Evolutionary conservation across 2,329 filamentous ascomycete species (phyloP), one percentile per base, ranked within the genome.

Genomic region (Cytospora piceicola): DNA sequence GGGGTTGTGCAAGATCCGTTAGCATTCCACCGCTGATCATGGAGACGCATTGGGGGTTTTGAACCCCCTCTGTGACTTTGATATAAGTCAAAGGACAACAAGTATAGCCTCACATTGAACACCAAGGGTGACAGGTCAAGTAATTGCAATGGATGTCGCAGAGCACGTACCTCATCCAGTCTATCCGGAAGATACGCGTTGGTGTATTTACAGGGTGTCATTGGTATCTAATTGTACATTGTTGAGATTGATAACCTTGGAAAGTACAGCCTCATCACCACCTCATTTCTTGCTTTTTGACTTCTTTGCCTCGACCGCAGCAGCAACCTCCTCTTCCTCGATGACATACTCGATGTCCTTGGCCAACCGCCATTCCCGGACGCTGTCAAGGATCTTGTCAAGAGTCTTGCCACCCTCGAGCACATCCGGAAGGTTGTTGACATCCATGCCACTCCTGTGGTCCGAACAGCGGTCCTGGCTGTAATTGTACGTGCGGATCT

Each of bases 401-500:
- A 97, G 80, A 14, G 83, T 86, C 65, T 91, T 83, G 1, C 85
- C 88, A 15, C 94, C 94, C 57, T 84, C 85, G 62, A 97, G 82
- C n/a, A 97, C 90, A 72, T 90, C 86, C 59, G 92, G 88, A 68
- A 97, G 79, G 74, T 94, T 92, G 74, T 94, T 88, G 17, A 93
- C 84, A 64, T 94, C 94, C 49, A 91, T 76, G 0, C 91, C 92
- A 72, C 90, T 92, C 51, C 94, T 84, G 77, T 97, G 94, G 73
- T 97, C 94, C 1, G 94, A 96, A 70, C 95, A 94, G 53, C 94
- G 83, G 77, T 93, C 84, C 74, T 88, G 85, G 69, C 80, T 81
- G 77, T 86, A 88, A 76, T 97, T 97, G 77, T 97, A 97, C 0
- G 94, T 97, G 67, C 94, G 84, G 66, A 99, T 90, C 81, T 99